Evolutionary conservation across 108 stramenopile species (phyloP).

Genomic region (Cyclotella atomus): DNA sequence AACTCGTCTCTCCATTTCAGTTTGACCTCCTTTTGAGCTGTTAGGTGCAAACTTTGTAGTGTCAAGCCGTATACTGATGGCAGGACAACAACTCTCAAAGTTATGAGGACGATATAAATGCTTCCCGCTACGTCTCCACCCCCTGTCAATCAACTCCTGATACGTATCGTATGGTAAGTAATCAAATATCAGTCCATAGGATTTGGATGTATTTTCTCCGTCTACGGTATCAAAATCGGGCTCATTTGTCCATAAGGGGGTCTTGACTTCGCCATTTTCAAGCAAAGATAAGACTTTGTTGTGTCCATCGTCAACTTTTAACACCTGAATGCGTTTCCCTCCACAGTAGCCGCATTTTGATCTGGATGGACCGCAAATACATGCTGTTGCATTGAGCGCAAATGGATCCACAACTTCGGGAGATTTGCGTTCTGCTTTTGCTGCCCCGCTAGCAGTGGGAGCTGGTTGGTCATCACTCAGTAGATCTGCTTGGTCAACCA

Average conservation of each 20-base stretch:
- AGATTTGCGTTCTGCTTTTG: not conserved
- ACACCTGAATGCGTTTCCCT: conserved; percentile 55
- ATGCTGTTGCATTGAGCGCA: not conserved
- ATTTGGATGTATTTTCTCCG: conserved; percentile 55
- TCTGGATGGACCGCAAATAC: conserved; percentile 62
- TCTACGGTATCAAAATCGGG: conserved; percentile 20
- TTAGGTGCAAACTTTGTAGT: conserved; percentile 56
- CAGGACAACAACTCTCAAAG: conserved; percentile 82
- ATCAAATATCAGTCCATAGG: conserved; percentile 70
- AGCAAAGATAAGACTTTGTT: conserved; percentile 17
- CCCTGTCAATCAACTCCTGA: conserved; percentile 66
- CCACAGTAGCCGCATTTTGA: conserved; percentile 81
- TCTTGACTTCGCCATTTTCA: conserved; percentile 2
- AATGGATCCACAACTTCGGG: not conserved
- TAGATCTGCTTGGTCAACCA: not conserved
- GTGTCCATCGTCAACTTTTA: conserved; percentile 30
- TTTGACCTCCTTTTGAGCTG: not conserved
- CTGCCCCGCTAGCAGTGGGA: not conserved
- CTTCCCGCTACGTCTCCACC: conserved; percentile 86
- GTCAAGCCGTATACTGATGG: conserved; percentile 73
- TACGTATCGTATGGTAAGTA: conserved; percentile 59
- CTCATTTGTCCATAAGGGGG: not conserved
- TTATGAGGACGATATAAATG: conserved; percentile 84
- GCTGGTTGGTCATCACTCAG: not conserved
- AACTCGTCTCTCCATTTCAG: conserved; percentile 21